Conservation (phyloP, 768 basidiomycete genomes). For the Pleurotus platypus region DNA sequence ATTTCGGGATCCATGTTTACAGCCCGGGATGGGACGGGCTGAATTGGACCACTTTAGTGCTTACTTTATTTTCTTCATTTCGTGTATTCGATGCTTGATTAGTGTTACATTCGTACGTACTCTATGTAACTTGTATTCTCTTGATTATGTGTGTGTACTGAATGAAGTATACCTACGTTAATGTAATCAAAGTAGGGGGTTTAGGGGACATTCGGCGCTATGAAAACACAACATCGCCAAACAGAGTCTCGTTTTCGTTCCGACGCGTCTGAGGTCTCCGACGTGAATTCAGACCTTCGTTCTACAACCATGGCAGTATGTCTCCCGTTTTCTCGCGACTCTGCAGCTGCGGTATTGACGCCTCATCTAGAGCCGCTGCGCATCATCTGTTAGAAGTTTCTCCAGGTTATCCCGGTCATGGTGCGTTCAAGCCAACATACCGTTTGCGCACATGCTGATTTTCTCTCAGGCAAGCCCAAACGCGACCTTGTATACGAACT, state of each 20-base stretch:
- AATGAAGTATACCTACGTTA: too few relatives aligned
- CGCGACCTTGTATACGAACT: slow-evolving; percentile 2
- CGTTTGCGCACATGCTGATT: background rate
- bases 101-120: slow-evolving; percentile 2
- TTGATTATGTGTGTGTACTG: background rate
- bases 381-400: slow-evolving; percentile 2
- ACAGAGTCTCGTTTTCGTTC: slow-evolving; percentile 4
- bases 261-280: slow-evolving; percentile 5
- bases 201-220: background rate
- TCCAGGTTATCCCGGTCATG: slow-evolving; percentile 4
- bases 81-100: background rate
- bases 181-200: too few relatives aligned
- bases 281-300: background rate
- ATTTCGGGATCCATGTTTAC: background rate
- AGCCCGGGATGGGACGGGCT: background rate
- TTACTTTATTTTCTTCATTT: slow-evolving; percentile 4
- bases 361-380: background rate
- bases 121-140: slow-evolving; percentile 12
- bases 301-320: background rate
- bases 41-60: slow-evolving; percentile 1
- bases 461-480: slow-evolving; percentile 2
- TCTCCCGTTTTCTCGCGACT: background rate
- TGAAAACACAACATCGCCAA: background rate
- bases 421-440: background rate
- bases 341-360: background rate